Evolutionary conservation across 2,329 filamentous ascomycete species (phyloP), one percentile per base, ranked within the genome.

Genomic region (Sporothrix brunneoviolacea): DNA sequence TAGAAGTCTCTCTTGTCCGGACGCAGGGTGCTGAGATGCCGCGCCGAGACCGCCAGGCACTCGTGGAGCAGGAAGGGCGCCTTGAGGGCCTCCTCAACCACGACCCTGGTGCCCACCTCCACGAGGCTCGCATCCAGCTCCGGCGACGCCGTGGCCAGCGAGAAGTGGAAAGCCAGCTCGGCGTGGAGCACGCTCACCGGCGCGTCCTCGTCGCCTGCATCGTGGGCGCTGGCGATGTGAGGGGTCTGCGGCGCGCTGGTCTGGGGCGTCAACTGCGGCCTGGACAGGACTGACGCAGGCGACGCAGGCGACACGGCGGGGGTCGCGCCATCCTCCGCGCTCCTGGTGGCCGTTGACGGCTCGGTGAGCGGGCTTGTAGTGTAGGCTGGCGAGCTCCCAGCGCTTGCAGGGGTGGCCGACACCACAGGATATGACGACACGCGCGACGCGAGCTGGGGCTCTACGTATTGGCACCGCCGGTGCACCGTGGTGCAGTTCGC

Each of bases 41-140:
- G 58, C 3, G 69, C 66, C 8, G 67, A 63, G 35, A 68, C 58
- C 18, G 65, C 68, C 18, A 71, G 61, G 4, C 67, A 22, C 42
- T 66, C 60, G 46, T 70, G 65, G 55, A 70, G 62, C 2, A 71
- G 57, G 50, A 67, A 71, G 0, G 64, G 68, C n/a, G 61, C 56
- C 15, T 48, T 49, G 13, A 61, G 40, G 39, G 58, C 58, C 19
- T 57, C 54, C 6, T 52, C 22, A n/a, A 58, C 54, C 16, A 58
- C 52, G 21, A 60, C 40, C 22, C 15, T 53, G 45, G 54, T 50
- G 30, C 55, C 40, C 21, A 41, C 36, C 10, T 13, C 45, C 3
- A 53, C n/a, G n/a, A 58, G 35, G 3, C 52, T 51, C 0, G 56
- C 24, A 27, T 55, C 51, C 15, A 54, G 38, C 24, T 54, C 52